Evolutionary conservation across 2,329 filamentous ascomycete genomes (phyloP).

Genomic region (Massarina eburnea): DNA sequence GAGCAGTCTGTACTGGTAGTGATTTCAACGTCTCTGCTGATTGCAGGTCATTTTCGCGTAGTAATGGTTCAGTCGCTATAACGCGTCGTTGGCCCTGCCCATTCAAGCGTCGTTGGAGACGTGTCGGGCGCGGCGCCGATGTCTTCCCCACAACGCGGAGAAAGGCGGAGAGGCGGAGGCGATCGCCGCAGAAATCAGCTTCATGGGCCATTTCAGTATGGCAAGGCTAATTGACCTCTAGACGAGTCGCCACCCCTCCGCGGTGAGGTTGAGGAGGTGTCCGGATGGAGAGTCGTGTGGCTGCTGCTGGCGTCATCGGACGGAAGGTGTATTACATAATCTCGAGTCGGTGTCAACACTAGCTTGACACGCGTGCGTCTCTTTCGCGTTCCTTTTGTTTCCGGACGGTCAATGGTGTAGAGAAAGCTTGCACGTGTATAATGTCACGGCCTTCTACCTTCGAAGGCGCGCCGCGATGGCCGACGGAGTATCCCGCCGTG

Average conservation of each 20-base stretch:
- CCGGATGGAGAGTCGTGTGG: too few species aligned
- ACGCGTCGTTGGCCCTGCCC: not conserved
- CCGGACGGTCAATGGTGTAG: constrained; percentile 5
- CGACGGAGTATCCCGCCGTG: constrained; percentile 42
- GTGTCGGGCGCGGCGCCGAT: constrained; percentile 27
- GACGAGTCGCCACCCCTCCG: too few species aligned
- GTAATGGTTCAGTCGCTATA: not conserved
- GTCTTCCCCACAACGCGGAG: constrained; percentile 22
- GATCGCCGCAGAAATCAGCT: constrained; percentile 25
- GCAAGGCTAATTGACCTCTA: not conserved
- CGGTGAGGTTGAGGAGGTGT: too few species aligned
- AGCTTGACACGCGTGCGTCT: not conserved
- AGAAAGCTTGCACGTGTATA: constrained; percentile 1
- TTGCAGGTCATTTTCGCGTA: not conserved
- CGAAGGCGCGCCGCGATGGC: constrained; percentile 34
- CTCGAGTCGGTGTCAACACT: not conserved
- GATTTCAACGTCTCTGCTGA: not conserved
- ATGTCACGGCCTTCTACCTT: constrained; percentile 36
- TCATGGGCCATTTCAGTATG: constrained; percentile 18
- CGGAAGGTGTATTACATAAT: constrained; percentile 2
- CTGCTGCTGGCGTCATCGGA: not conserved
- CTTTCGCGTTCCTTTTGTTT: not conserved
- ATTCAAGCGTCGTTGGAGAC: constrained; percentile 17
- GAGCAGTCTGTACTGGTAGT: not conserved
- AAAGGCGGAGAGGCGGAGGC: constrained; percentile 26